These are phyloP conservation scores for Monilinia polystroma DNA, from an alignment of 2,329 filamentous ascomycete genomes.

Conservation along the genomic window DNA sequence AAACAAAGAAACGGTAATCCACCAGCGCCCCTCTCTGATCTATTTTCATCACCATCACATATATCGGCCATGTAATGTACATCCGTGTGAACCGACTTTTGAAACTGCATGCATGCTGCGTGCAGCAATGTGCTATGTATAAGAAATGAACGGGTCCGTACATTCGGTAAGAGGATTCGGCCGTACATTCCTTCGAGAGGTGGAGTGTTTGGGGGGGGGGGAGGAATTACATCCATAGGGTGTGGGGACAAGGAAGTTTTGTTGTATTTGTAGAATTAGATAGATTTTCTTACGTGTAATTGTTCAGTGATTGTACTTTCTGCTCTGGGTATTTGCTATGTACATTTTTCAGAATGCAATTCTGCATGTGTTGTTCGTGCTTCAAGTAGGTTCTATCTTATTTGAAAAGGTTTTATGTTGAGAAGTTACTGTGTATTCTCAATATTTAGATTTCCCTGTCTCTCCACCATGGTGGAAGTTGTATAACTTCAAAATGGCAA, in stretches of 20 bases:
- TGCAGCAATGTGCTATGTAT: neutral
- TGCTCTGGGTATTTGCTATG: no score
- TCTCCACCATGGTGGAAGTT: neutral
- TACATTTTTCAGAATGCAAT: no score
- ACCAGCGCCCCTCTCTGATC: neutral
- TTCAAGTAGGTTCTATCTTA: no score
- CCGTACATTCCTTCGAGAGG: constrained; percentile 7
- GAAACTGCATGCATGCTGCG: neutral
- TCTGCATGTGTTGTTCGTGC: no score
- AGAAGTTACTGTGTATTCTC: neutral
- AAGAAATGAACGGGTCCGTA: neutral
- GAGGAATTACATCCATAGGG: neutral
- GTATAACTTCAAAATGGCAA: neutral
- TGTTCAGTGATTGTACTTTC: no score
- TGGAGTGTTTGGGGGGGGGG: neutral
- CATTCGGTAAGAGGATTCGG: neutral
- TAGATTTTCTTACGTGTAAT: no score
- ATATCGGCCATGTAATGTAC: neutral
- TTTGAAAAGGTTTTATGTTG: no score
- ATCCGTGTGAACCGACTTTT: neutral
- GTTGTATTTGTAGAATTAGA: no score
- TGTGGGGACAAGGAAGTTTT: no score
- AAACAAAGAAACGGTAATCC: no score
- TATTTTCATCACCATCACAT: neutral
- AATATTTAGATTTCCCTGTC: neutral